Evolutionary conservation across 2,329 filamentous ascomycete species (phyloP).

Genomic region (Fusarium sp.): DNA sequence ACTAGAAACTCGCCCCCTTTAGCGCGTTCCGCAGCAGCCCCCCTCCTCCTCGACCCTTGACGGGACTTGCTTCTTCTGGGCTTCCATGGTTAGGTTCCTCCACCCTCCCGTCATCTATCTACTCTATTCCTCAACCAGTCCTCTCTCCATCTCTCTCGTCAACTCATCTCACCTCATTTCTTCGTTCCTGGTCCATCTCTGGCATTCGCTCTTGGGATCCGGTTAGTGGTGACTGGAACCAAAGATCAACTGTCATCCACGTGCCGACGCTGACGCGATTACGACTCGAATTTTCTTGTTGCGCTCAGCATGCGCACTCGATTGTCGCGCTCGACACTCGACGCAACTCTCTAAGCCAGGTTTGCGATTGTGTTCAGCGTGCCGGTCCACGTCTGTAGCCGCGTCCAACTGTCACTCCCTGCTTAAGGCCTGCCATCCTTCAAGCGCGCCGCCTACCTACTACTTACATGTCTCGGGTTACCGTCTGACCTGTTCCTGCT

Average conservation of each 20-base stretch:
- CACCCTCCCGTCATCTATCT: constrained; percentile 43
- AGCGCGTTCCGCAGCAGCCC: constrained; percentile 21
- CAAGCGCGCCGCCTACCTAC: constrained; percentile 30
- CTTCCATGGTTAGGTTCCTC: constrained; percentile 34
- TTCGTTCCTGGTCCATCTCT: constrained; percentile 15
- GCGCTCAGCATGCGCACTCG: constrained; percentile 40
- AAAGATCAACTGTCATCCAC: background rate
- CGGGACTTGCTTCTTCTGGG: constrained; percentile 37
- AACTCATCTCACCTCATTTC: constrained; percentile 22
- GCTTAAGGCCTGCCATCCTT: constrained; percentile 23
- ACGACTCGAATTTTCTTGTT: constrained; percentile 9
- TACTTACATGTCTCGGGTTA: constrained; percentile 44
- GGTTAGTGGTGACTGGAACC: background rate
- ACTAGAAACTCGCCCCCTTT: constrained; percentile 37
- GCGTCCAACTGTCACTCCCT: constrained; percentile 26
- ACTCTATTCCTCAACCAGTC: constrained; percentile 21
- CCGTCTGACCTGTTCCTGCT: constrained; percentile 34
- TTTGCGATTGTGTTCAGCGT: constrained; percentile 34
- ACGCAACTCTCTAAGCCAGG: constrained; percentile 38
- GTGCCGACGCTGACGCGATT: constrained; percentile 11
- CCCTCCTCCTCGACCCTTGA: constrained; percentile 24
- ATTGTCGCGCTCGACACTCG: constrained; percentile 33
- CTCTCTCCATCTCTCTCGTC: constrained; percentile 26
- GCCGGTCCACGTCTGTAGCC: constrained; percentile 38
- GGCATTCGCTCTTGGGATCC: constrained; percentile 6